Evolutionary conservation across 116 monocot genomes (phyloP), one percentile per base, ranked within the genome.

Genomic region (Trichopus zeylanicus): DNA sequence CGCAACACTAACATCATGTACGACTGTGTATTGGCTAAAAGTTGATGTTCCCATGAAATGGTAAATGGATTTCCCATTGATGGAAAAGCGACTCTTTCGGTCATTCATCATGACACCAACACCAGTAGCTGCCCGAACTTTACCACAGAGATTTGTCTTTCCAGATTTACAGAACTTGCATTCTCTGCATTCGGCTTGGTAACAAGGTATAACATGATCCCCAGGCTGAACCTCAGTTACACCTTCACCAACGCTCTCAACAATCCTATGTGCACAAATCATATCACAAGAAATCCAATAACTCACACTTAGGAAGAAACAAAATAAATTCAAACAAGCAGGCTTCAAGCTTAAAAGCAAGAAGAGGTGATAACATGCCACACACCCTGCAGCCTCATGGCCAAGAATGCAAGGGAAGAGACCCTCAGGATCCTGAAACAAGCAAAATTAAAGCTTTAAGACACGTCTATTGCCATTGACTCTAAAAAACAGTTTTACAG

Each of bases 41-140:
- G 97, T 97, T 16, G 97, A 97, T 77, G 97, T 97, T 34, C 97
- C 97, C 95, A 95, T 87, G 65, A 87, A 97, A 77, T 90, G 97
- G 46, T 87, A 97, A 48, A 97, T 83, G 7, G 79, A 79, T 26
- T 79, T 91, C 29, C 97, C 97, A 73, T 91, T 81, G 23, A 90
- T 32, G 11, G 91, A 87, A 70, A 97, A 97, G n/a, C 97, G 76
- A 46, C 81, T 90, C 71, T 91, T 81, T 9, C 72, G 78, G 34
- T 97, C 97, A 75, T 49, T 78, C 91, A 97, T 79, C 97, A 97
- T 97, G 42, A 97, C 82, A 60, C 97, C 97, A 57, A 81, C 97
- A 56, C 91, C 97, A 47, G 97, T 97, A 65, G 97, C 97, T 26
- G 63, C 71, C 51, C 97, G 74, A 67, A 97, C 97, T 75, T 97